Base-by-base conservation (phyloP, 176 grass and related monocot species). In the Pharus latifolius region DNA sequence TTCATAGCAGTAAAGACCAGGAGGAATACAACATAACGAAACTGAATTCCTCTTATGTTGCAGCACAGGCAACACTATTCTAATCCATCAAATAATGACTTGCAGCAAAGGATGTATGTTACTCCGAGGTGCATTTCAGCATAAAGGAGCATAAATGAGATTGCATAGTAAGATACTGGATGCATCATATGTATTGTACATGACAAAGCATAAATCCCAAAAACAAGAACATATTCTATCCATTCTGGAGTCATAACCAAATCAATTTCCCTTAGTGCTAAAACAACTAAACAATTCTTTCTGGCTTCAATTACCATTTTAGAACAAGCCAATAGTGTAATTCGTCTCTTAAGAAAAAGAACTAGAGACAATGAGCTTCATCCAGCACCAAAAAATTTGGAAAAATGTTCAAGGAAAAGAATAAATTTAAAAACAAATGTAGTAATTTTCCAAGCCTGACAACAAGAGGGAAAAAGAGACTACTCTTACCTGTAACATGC, bases 401-500 rank as follows among this genome's bases (percentile, higher is more conserved):
- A 19, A 78, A 23, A n/a, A n/a, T n/a, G n/a, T n/a, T n/a, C n/a
- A n/a, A n/a, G n/a, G n/a, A n/a, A n/a, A n/a, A n/a, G n/a, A n/a
- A n/a, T n/a, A n/a, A n/a, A n/a, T n/a, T n/a, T n/a, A n/a, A n/a
- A n/a, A n/a, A n/a, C n/a, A n/a, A n/a, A n/a, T n/a, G n/a, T n/a
- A n/a, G n/a, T n/a, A n/a, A 4, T 40, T 19, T 38, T 30, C 6
- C 12, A 54, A 64, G 63, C 22, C 30, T 77, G 40, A 53, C 31
- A 27, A 42, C 4, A 34, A 53, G 8, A 74, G 42, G n/a, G 60
- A 24, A 61, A 58, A 66, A 62, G 1, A 53, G 31, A 44, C 12
- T 10, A 76, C 38, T 29, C 33, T 70, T 82, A 98, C 95, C 68
- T 99, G 90, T 61, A 99, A 79, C 56, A 99, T 71, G 69, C 90